Percentiles rank a stretch among this genome's conserved stretches.
These are phyloP conservation scores for Phoma herbarum DNA, from an alignment of 2,329 filamentous ascomycete genomes.

Conservation along the genomic window DNA sequence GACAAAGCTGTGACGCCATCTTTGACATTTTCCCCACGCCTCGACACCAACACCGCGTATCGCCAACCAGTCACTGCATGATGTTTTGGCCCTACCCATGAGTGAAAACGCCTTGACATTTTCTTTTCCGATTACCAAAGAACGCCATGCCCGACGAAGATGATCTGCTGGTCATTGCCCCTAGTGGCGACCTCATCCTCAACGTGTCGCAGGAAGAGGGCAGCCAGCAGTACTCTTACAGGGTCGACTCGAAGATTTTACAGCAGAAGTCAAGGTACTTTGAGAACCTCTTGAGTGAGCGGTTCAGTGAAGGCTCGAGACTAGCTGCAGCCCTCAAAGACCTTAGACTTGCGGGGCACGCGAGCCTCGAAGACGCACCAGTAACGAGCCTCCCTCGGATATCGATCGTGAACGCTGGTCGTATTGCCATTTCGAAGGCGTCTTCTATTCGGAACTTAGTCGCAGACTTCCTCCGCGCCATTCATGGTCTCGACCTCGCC, in stretches of 20 bases:
- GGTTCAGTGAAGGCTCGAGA: slow-evolving; percentile 69
- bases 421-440: slow-evolving; percentile 70
- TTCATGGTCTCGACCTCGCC: slow-evolving; percentile 65
- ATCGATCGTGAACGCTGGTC: slow-evolving; percentile 72
- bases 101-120: slow-evolving; percentile 36
- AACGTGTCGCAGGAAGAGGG: slow-evolving; percentile 72
- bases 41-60: slow-evolving; percentile 6
- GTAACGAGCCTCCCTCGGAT: slow-evolving; percentile 68
- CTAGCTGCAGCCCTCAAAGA: slow-evolving; percentile 62
- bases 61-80: slow-evolving; percentile 21
- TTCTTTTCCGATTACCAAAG: slow-evolving; percentile 9
- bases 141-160: slow-evolving; percentile 38
- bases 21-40: neutral
- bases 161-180: slow-evolving; percentile 61
- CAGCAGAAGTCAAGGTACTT: slow-evolving; percentile 75
- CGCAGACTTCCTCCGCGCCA: slow-evolving; percentile 71
- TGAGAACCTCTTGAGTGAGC: slow-evolving; percentile 69
- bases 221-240: slow-evolving; percentile 64
- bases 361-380: slow-evolving; percentile 61
- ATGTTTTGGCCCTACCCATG: slow-evolving; percentile 64
- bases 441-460: slow-evolving; percentile 69
- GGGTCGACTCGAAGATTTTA: slow-evolving; percentile 66
- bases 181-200: slow-evolving; percentile 71
- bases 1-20: slow-evolving; percentile 14
- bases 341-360: slow-evolving; percentile 57